These are phyloP conservation scores for Xylaria castorea DNA, from an alignment of 495 filamentous ascomycete species.

Conservation along the genomic window DNA sequence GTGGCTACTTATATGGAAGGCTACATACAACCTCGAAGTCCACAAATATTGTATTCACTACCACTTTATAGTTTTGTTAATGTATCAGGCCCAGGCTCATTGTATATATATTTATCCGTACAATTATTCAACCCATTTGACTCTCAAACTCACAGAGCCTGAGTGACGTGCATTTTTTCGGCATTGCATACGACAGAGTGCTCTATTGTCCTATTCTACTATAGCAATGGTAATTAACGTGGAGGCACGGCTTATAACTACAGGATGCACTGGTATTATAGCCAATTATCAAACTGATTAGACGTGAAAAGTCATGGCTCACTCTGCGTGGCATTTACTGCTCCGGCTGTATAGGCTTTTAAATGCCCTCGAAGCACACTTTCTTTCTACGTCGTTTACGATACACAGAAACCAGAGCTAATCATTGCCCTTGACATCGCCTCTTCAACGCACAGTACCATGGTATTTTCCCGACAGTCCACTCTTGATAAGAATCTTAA, in stretches of 20 bases:
- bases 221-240: background rate
- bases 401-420: background rate
- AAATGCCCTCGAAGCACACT: background rate
- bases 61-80: too few species aligned
- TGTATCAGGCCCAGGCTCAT: too few species aligned
- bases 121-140: too few species aligned
- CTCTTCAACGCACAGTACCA: too few species aligned
- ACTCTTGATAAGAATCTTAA: too few species aligned
- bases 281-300: background rate
- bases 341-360: background rate
- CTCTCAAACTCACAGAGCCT: background rate
- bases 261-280: background rate
- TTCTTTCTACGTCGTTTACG: background rate
- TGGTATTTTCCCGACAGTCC: too few species aligned
- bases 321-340: background rate
- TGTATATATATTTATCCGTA: too few species aligned
- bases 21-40: too few species aligned
- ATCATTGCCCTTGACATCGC: too few species aligned
- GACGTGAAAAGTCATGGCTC: background rate
- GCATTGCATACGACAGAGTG: background rate
- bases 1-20: too few species aligned
- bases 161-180: background rate
- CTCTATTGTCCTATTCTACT: background rate
- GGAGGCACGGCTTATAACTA: background rate
- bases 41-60: too few species aligned